phyloP scores from a whole-genome alignment of 164 flowering plant species.

The Kingdonia uniflora region DNA sequence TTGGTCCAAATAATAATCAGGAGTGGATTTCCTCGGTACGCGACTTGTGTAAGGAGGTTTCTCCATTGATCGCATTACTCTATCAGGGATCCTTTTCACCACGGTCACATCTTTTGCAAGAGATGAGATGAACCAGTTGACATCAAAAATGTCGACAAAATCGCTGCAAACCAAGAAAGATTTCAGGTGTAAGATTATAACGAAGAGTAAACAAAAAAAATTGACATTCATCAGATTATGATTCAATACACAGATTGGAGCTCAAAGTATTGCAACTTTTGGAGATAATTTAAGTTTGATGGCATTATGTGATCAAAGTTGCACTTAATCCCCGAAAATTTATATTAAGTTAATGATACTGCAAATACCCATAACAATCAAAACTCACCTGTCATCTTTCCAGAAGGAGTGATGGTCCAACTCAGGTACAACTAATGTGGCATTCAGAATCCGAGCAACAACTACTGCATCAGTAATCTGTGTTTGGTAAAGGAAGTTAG shows the following conservation, averaged over 20 bases:
- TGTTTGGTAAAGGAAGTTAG: not conserved
- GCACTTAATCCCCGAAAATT: too few relatives aligned
- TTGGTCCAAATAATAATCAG: conserved; percentile 83
- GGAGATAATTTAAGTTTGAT: too few relatives aligned
- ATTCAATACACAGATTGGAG: too few relatives aligned
- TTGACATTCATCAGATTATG: too few relatives aligned
- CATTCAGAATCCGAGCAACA: conserved; percentile 93
- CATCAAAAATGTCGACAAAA: conserved; percentile 77
- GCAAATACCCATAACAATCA: too few relatives aligned
- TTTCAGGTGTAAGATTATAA: conserved; percentile 6
- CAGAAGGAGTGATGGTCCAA: conserved; percentile 94
- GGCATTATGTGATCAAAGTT: too few relatives aligned
- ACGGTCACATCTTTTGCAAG: conserved; percentile 82
- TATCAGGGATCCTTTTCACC: conserved; percentile 76
- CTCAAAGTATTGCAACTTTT: too few relatives aligned
- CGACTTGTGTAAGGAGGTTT: conserved; percentile 98
- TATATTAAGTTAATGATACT: too few relatives aligned
- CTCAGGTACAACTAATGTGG: conserved; percentile 87
- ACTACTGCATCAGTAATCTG: conserved; percentile 99
- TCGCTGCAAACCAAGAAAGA: conserved; percentile 55
- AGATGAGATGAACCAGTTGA: conserved; percentile 81
- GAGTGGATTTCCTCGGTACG: conserved; percentile 86
- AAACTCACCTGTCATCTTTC: conserved; percentile 81
- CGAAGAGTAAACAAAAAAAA: not conserved
- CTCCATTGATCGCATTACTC: conserved; percentile 81